Evolutionary conservation across 768 basidiomycete genomes (phyloP), one percentile per base, ranked within the genome.

Genomic region (Hysterangium stoloniferum): DNA sequence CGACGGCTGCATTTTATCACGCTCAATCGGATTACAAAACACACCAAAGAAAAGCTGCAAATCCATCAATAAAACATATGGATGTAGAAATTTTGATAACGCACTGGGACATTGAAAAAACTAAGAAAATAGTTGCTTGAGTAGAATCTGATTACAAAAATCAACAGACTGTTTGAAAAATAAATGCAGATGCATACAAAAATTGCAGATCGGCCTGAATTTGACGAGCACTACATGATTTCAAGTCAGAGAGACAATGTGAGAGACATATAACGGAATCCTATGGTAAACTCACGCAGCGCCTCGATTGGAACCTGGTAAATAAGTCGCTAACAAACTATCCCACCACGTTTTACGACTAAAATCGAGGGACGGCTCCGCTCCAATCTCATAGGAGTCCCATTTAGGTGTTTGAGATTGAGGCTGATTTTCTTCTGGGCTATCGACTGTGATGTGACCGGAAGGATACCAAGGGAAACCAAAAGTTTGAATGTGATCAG

Each of bases 311-410:
- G 65, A 67, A 41, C 60, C 65, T n/a, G 61, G 37, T 29, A 68
- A 60, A 53, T 77, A 77, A 22, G 65, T 66, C 33, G 61, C 62
- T 24, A 77, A 60, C n/a, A 77, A 66, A 44, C 62, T 64, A 48
- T 87, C 87, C 81, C 83, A 89, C 86, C 86, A 87, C 20, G 78
- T 80, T 67, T 83, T 79, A 44, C 84, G 82, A 15, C 72, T 69
- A 62, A 84, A 86, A 42, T 75, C 71, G 32, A 84, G 65, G 7
- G 83, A 82, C 6, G 86, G 86, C 54, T 80, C 76, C 40, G 67
- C 60, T 5, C 59, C 61, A n/a, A 81, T 76, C 27, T 19, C 17
- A 34, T 28, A 46, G 29, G 17, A 6, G 24, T 25, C 20, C 34
- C 52, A 45, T n/a, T 38, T 36, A 15, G 45, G 45, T 31, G 28